Evolutionary conservation across 2,329 filamentous ascomycete genomes (phyloP).

Genomic region (Aspergillus candidus): DNA sequence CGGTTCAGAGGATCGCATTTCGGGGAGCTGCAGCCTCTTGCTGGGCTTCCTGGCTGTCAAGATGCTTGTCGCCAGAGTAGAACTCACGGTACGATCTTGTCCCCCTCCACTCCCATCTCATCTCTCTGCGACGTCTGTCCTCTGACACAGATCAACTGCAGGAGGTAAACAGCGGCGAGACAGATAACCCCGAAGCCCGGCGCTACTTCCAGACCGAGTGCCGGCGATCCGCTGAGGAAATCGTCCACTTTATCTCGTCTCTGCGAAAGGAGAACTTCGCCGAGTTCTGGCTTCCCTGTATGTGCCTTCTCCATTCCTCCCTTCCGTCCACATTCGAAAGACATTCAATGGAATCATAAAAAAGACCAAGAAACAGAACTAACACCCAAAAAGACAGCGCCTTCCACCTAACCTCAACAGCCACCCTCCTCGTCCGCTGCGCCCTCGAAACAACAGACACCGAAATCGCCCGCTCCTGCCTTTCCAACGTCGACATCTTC

Average conservation of each 20-base stretch:
- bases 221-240: constrained; percentile 39
- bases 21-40: constrained; percentile 41
- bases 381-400: constrained; percentile 37
- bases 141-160: constrained; percentile 15
- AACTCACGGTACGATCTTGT: constrained; percentile 37
- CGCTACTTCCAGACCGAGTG: constrained; percentile 45
- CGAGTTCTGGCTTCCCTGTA: constrained; percentile 50
- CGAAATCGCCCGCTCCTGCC: constrained; percentile 41
- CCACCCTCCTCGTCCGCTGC: constrained; percentile 49
- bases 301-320: constrained; percentile 8
- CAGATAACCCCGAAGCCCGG: constrained; percentile 43
- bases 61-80: constrained; percentile 44
- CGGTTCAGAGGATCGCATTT: constrained; percentile 29
- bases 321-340: no score
- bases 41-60: constrained; percentile 41
- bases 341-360: no score
- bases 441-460: constrained; percentile 46
- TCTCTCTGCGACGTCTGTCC: background rate
- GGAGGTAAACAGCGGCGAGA: constrained; percentile 39
- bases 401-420: constrained; percentile 49
- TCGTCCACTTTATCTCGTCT: constrained; percentile 46
- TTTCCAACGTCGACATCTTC: constrained; percentile 44
- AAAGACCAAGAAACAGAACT: background rate
- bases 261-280: constrained; percentile 43
- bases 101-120: background rate